phyloP scores from a whole-genome alignment of 805 yeast genomes.

The Nakazawaea peltata region DNA sequence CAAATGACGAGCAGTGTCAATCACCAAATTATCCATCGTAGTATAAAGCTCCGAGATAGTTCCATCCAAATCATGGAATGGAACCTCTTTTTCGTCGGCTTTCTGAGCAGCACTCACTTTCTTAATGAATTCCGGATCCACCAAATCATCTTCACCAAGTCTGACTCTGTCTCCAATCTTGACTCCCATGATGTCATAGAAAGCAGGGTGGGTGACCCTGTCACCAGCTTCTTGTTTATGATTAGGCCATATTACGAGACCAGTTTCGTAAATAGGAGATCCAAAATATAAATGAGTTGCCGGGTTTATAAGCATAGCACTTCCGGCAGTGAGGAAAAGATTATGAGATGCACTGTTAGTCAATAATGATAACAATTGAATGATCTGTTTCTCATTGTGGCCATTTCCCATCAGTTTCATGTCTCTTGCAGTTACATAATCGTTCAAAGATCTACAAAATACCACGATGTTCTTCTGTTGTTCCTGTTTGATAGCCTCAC shows the following conservation, averaged over 20 bases:
- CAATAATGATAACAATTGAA: not conserved
- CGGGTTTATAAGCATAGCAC: not conserved
- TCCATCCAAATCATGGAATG: slow-evolving; percentile 5
- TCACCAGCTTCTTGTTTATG: not conserved
- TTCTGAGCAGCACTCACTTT: no score
- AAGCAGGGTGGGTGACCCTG: slow-evolving; percentile 3
- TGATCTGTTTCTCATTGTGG: not conserved
- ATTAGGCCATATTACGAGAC: slow-evolving; percentile 3
- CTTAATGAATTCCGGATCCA: not conserved
- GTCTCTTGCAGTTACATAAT: no score
- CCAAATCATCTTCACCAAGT: not conserved
- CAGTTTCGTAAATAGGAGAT: not conserved
- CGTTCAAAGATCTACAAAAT: no score
- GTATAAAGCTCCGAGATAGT: slow-evolving; percentile 2
- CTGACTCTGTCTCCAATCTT: slow-evolving; percentile 1
- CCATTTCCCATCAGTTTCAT: no score
- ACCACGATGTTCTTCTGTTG: no score
- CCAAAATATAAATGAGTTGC: not conserved
- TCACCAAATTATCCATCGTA: not conserved
- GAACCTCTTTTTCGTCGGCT: not conserved
- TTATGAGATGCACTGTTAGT: not conserved
- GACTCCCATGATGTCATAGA: not conserved
- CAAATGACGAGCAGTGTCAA: slow-evolving; percentile 1
- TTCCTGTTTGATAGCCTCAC: no score
- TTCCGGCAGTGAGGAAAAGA: not conserved